phyloP scores from a whole-genome alignment of 1,284 basidiomycete species.

The Cutaneotrichosporon curvatum region DNA sequence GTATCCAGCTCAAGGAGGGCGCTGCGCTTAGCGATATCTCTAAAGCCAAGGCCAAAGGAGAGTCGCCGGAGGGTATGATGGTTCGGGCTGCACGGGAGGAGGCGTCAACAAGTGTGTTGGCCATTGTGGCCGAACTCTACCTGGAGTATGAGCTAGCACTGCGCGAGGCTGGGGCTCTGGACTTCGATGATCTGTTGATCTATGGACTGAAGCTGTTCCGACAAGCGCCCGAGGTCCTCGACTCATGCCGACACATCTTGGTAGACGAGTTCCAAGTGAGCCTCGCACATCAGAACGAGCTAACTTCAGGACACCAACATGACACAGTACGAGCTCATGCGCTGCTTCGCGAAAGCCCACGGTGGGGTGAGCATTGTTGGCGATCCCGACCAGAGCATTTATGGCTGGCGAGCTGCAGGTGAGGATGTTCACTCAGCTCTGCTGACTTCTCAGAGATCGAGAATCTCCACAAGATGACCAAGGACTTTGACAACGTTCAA shows the following conservation, averaged over 20 bases:
- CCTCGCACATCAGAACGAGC: not conserved
- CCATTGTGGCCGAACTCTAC: conserved; percentile 52
- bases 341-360: conserved; percentile 55
- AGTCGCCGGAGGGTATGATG: conserved; percentile 52
- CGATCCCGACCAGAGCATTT: conserved; percentile 89
- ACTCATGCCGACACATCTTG: conserved; percentile 67
- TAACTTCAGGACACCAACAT: conserved; percentile 70
- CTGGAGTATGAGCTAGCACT: conserved; percentile 63
- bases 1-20: conserved; percentile 58
- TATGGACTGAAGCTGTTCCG: conserved; percentile 68
- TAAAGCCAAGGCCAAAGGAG: conserved; percentile 68
- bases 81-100: conserved; percentile 29
- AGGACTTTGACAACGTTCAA: conserved; percentile 59
- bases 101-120: conserved; percentile 26
- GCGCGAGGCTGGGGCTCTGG: conserved; percentile 62
- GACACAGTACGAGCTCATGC: conserved; percentile 79
- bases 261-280: conserved; percentile 78
- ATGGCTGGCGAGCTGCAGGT: conserved; percentile 78
- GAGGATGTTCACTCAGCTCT: not conserved
- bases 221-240: conserved; percentile 52
- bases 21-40: conserved; percentile 63
- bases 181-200: conserved; percentile 82
- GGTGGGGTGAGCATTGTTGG: conserved; percentile 75
- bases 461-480: conserved; percentile 69
- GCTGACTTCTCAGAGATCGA: conserved; percentile 53